Base-by-base conservation (phyloP, 345 rosid genomes). In the Draba incana region DNA sequence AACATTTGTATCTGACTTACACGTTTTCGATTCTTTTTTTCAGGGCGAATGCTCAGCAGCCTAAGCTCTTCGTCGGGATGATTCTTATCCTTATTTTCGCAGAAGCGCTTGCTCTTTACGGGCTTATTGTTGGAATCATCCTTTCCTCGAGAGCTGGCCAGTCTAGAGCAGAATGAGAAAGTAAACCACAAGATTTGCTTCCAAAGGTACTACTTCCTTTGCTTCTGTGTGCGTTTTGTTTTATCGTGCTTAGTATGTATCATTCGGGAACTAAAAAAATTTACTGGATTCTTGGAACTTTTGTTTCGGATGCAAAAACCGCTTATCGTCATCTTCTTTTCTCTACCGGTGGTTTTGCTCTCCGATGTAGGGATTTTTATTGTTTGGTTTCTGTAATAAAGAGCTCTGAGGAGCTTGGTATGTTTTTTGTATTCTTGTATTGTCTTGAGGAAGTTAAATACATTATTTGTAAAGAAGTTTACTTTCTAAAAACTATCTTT, bases 21-120 rank as follows among this genome's bases (percentile, higher is more conserved):
- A 8, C 14, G 4, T 42, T 53, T 74, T 23, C 3, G 0, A 8
- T 48, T 56, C 10, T 27, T 52, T 58, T 76, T 20, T 20, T 20
- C 77, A 77, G 80, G 72, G 80, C 80, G 10, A 77, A 77, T 66
- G 80, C 80, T 13, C 80, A 77, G 70, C 80, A 77, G 61, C 80
- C 80, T 66, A 77, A 77, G 70, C 77, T 77, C 45, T 77, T 77
- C 12, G 80, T 77, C 0, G 80, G 80, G 45, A 76, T 76, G 80
- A 76, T 76, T 53, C 74, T 76, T 57, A 76, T 76, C 62, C 80
- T 76, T 61, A 76, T 76, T 8, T 76, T 76, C 50, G 79, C 79
- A 3, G 79, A 76, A 64, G 80, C 80, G 13, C 71, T 77, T 1
- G 80, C 80, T 60, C 76, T 77, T 48, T 77, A 77, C 58, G 80